Evolutionary conservation across 2,329 filamentous ascomycete genomes (phyloP).

Genomic region (Hypoxylon sp.): DNA sequence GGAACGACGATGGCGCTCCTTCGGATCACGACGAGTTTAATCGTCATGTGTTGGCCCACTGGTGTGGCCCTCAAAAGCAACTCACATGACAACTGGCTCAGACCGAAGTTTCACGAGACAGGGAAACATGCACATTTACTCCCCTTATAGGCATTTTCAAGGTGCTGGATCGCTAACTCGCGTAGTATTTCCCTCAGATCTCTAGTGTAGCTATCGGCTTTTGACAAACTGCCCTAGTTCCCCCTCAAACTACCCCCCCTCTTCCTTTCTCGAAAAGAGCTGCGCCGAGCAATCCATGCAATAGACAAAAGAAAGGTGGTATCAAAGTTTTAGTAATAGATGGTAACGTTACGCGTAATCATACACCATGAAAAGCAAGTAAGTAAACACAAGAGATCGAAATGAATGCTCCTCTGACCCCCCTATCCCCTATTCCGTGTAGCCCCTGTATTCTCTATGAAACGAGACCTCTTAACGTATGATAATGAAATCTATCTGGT

Average conservation of each 20-base stretch:
- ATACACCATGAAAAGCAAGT: slow-evolving; percentile 8
- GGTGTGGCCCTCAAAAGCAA: slow-evolving; percentile 10
- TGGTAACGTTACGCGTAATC: slow-evolving; percentile 18
- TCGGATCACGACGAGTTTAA: slow-evolving; percentile 8
- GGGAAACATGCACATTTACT: slow-evolving; percentile 8
- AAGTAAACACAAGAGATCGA: slow-evolving; percentile 18
- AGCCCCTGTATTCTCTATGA: slow-evolving; percentile 1
- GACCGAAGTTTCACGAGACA: slow-evolving; percentile 26
- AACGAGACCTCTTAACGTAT: slow-evolving; percentile 19
- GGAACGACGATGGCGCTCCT: slow-evolving; percentile 12
- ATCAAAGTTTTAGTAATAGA: slow-evolving; percentile 25
- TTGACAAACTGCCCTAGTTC: slow-evolving; percentile 20
- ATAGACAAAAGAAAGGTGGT: slow-evolving; percentile 29
- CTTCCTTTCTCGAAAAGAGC: too few relatives aligned
- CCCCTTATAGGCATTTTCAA: not conserved
- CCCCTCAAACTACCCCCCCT: not conserved
- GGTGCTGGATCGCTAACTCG: slow-evolving; percentile 1
- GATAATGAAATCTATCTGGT: slow-evolving; percentile 4
- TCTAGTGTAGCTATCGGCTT: not conserved
- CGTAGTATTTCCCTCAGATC: slow-evolving; percentile 4
- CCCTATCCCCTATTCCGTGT: slow-evolving; percentile 7
- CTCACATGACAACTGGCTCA: slow-evolving; percentile 26
- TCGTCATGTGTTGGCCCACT: slow-evolving; percentile 23
- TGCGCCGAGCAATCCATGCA: slow-evolving; percentile 10
- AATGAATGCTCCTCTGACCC: slow-evolving; percentile 10